Base-by-base conservation (phyloP, 306 rosid genomes). In the Cercis canadensis region DNA sequence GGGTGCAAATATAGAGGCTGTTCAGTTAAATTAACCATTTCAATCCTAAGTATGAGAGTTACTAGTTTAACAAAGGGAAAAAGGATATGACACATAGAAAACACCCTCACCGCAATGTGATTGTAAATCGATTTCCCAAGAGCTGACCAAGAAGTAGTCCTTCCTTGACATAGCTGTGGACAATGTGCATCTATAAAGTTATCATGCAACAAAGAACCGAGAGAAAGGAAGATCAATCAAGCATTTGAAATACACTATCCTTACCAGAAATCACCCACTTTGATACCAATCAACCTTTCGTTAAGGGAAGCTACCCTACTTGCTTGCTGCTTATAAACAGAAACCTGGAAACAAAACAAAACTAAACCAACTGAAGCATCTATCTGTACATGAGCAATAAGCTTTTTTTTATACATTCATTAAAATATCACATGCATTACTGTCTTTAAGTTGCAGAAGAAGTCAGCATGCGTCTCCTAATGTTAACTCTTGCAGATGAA, bases 131-230 rank as follows among this genome's bases (percentile, higher is more conserved):
- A 77, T 94, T 94, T 74, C 99, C 99, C 75, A 69, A 58, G 66
- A 94, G 99, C 84, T 91, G 96, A 62, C 99, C 97, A 70, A 94
- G 96, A 75, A 88, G 79, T 80, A 94, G 95, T 75, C 90, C 99
- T 82, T 94, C 87, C 49, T 83, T 74, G 51, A 87, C 97, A 70
- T 84, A 87, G 80, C 99, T 94, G 29, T 24, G 85, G 74, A 67
- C 69, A 77, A 82, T 16, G 82, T 44, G 57, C 68, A 79, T 73
- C 58, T 73, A 76, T 57, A 46, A 44, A n/a, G 63, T 56, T 66
- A 59, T 62, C 36, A 70, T 63, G 65, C 59, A 46, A 62, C 46
- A 71, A 69, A 64, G 67, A 75, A 17, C 51, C 62, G 55, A 59
- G 24, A 36, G 10, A 32, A 40, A 14, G 47, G 57, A 46, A 74